These are phyloP conservation scores for Monosporascus sp. DNA, from an alignment of 2,329 filamentous ascomycete genomes.

Conservation along the genomic window DNA sequence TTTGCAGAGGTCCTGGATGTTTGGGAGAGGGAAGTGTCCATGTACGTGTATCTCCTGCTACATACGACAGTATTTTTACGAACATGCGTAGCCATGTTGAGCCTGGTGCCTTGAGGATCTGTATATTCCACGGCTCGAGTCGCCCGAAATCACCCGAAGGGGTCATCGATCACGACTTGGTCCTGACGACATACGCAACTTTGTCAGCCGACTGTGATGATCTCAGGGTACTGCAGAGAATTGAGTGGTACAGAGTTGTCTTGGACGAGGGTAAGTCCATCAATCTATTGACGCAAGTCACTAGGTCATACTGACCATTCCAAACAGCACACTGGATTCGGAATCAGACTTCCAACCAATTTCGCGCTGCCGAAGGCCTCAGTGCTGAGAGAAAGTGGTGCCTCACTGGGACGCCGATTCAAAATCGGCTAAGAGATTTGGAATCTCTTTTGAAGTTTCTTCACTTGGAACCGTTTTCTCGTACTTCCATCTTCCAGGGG, in stretches of 20 bases:
- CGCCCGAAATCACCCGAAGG: background rate
- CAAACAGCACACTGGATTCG: too few species aligned
- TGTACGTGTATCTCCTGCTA: background rate
- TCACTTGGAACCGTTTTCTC: too few species aligned
- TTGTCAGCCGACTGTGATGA: background rate
- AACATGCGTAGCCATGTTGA: background rate
- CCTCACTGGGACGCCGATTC: too few species aligned
- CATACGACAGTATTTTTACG: background rate
- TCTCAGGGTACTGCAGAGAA: background rate
- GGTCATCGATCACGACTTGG: background rate
- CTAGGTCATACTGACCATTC: too few species aligned
- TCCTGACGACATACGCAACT: background rate
- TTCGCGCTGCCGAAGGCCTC: too few species aligned
- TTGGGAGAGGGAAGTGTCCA: background rate
- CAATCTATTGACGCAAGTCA: background rate
- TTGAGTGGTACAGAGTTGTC: background rate
- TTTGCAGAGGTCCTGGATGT: background rate
- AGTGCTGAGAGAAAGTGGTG: too few species aligned
- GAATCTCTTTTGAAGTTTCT: too few species aligned
- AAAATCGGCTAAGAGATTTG: too few species aligned
- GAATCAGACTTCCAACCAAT: too few species aligned
- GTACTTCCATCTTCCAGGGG: too few species aligned
- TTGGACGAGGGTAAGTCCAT: background rate
- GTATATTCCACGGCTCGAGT: background rate
- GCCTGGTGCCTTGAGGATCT: background rate